Base-by-base conservation (phyloP, 345 rosid species). In the Pistacia vera region DNA sequence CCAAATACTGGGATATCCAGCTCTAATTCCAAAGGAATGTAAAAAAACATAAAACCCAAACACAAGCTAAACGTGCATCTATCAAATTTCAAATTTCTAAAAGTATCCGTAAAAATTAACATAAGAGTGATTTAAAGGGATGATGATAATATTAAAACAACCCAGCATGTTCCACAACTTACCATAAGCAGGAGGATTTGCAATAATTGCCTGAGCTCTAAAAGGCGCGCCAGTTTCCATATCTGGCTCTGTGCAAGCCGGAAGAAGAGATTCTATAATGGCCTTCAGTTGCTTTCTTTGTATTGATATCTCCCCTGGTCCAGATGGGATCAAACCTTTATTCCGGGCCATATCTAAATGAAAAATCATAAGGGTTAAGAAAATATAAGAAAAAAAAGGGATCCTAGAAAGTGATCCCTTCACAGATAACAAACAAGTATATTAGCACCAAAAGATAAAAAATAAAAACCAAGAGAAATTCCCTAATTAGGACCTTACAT, bases 121-220 rank as follows among this genome's bases (percentile, higher is more conserved):
- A 46, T 2, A 17, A 14, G 33, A 46, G 14, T 18, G 56, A 67
- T 12, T 67, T 22, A 7, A 67, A 3, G 48, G 49, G 30, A 44
- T 17, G 25, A 66, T 44, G 71, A 67, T 12, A 36, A 46, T 9
- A 12, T 20, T 20, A 38, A 52, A 52, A 52, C 16, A 63, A 74
- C 68, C 54, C 22, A 46, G 35, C 12, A 38, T 17, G 17, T 12
- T 36, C n/a, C 49, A 35, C 67, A 68, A 71, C 89, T 83, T 66
- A 93, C 98, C 99, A 79, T 93, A 96, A 38, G 98, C 98, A 61
- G 98, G 98, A 72, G 99, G 99, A 77, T 96, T 96, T 78, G 99
- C 97, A 73, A 96, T 96, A 66, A 96, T 90, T 63, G 99, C 99
- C 82, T 96, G 98, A 73, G 98, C 97, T 93, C 86, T 86, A 81